These are phyloP conservation scores for Diplodia scrobiculata DNA, from an alignment of 2,329 filamentous ascomycete species.

Conservation along the genomic window DNA sequence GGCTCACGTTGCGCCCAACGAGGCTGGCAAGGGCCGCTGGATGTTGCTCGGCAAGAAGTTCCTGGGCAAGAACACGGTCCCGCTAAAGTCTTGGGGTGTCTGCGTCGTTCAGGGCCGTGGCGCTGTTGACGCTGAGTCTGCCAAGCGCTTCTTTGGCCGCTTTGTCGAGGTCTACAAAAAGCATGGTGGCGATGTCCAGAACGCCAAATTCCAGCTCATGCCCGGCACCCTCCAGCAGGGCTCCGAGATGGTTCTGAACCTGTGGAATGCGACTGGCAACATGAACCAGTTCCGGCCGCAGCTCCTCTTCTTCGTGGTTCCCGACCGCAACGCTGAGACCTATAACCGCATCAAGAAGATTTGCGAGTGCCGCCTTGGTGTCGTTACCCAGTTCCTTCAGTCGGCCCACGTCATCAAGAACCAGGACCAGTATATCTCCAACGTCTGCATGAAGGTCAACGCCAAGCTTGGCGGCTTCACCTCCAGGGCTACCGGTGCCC, in stretches of 20 bases:
- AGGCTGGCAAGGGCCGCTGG: slow-evolving; percentile 73
- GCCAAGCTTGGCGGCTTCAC: slow-evolving; percentile 89
- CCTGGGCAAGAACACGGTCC: slow-evolving; percentile 61
- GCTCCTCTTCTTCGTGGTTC: slow-evolving; percentile 77
- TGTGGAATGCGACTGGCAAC: slow-evolving; percentile 60
- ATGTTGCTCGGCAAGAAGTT: slow-evolving; percentile 83
- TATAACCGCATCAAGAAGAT: slow-evolving; percentile 90
- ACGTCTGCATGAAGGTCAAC: slow-evolving; percentile 96
- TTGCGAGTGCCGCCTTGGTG: slow-evolving; percentile 80
- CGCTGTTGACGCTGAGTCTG: slow-evolving; percentile 50
- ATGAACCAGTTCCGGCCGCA: slow-evolving; percentile 63
- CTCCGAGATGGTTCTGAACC: slow-evolving; percentile 57
- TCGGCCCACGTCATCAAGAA: slow-evolving; percentile 67
- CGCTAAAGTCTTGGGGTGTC: slow-evolving; percentile 74
- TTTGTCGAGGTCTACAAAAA: slow-evolving; percentile 63
- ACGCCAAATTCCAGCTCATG: slow-evolving; percentile 49
- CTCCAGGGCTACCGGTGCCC: slow-evolving; percentile 51
- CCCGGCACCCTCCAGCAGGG: slow-evolving; percentile 40
- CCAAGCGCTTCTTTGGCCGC: slow-evolving; percentile 58
- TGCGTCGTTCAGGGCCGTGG: slow-evolving; percentile 63
- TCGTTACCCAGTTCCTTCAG: slow-evolving; percentile 81
- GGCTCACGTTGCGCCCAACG: slow-evolving; percentile 35
- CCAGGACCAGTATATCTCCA: slow-evolving; percentile 83
- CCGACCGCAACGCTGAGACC: slow-evolving; percentile 67
- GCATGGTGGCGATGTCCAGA: slow-evolving; percentile 62